Evolutionary conservation across 2,329 filamentous ascomycete species (phyloP), one percentile per base, ranked within the genome.

Genomic region (Gnomoniopsis sp.): DNA sequence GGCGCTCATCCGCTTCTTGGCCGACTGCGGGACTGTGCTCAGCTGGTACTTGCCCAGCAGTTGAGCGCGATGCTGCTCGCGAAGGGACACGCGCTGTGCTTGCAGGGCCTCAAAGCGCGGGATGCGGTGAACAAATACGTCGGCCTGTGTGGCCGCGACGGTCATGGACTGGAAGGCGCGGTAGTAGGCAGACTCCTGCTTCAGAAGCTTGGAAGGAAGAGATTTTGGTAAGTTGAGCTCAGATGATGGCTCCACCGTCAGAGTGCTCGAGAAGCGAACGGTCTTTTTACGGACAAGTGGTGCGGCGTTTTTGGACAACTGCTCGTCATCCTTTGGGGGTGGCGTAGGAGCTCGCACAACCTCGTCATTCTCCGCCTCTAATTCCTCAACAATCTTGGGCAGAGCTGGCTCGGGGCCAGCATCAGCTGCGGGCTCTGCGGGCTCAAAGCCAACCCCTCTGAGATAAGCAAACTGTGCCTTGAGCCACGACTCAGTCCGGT

Each of bases 91-190:
- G 43, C 95, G 88, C 68, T 89, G 86, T 30, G 91, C 85, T 70
- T 97, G 93, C 50, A 97, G 80, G 23, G 91, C 91, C 71, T 98
- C 93, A 60, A 93, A 96, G 51, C 95, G 88, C 23, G 90, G 84
- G 58, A 91, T 86, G 46, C 91, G 88, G 72, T 96, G 90, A 56
- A 96, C 83, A 70, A 96, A 96, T 11, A 88, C 86, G 72, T 98
- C 95, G 19, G 80, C 77, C 55, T 80, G 79, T 58, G 84, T 85
- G 15, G 85, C 85, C 34, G 84, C 84, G 59, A 89, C 82, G 49
- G 87, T 77, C 65, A 90, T 83, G 68, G 88, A 86, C 65, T 91
- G 87, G 71, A 96, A 97, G 11, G 91, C 91, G 62, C 90, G 88
- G 75, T 92, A 93, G 74, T 96, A 97, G 6, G 93, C 89, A 3